Conservation (phyloP, 1,139 yeast genomes). For the Scheffersomyces cryptocercus region DNA sequence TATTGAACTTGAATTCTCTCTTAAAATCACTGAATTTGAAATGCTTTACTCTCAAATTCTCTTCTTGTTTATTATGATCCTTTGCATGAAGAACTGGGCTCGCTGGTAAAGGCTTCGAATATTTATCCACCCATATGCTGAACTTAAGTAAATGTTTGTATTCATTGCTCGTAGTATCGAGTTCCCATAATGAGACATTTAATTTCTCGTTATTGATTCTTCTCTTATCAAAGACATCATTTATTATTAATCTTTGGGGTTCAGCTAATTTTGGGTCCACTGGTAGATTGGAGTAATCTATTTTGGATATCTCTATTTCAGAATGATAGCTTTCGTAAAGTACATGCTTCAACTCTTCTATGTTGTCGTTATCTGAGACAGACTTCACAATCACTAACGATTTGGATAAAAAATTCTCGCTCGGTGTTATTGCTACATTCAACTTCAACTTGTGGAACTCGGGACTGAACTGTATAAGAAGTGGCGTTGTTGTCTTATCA, state of each 20-base stretch:
- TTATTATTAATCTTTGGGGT: conserved; percentile 30
- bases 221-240: conserved; percentile 26
- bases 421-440: conserved; percentile 23
- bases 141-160: conserved; percentile 28
- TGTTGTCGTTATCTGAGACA: conserved; percentile 10
- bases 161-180: conserved; percentile 15
- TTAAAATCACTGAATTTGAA: conserved; percentile 8
- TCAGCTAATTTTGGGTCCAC: conserved; percentile 18
- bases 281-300: conserved; percentile 29
- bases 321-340: conserved; percentile 2
- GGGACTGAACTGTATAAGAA: conserved; percentile 29
- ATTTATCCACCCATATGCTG: conserved; percentile 30
- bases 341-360: conserved; percentile 10
- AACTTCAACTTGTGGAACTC: conserved; percentile 25
- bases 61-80: neutral
- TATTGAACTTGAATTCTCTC: conserved; percentile 30
- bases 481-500: conserved; percentile 19
- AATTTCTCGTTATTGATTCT: conserved; percentile 21
- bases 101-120: conserved; percentile 7
- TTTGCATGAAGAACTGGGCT: conserved; percentile 13
- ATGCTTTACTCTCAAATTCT: neutral
- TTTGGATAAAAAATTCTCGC: conserved; percentile 8
- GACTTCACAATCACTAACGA: conserved; percentile 33
- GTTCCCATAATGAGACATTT: conserved; percentile 33
- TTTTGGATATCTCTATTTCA: conserved; percentile 27